phyloP scores from a whole-genome alignment of 2,329 filamentous ascomycete species.

The Paraphaeosphaeria sporulosa region DNA sequence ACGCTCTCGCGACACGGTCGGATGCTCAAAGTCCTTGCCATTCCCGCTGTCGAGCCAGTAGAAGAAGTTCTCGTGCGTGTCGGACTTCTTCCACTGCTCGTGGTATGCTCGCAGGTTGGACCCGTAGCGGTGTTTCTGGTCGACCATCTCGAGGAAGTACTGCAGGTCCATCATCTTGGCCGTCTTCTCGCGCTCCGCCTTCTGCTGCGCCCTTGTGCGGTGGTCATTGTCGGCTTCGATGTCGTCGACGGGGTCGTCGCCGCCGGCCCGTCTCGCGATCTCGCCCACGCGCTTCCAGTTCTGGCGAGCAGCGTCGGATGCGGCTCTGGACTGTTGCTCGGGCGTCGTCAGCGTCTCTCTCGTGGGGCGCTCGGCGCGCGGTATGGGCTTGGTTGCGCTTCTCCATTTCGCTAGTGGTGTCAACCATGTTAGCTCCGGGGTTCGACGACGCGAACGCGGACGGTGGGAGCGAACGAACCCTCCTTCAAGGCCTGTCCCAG shows the following conservation, averaged over 20 bases:
- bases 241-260: conserved; percentile 66
- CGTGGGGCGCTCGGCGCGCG: conserved; percentile 46
- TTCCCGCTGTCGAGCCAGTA: conserved; percentile 90
- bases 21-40: conserved; percentile 73
- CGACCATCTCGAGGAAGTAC: conserved; percentile 87
- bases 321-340: conserved; percentile 36
- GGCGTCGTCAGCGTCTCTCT: conserved; percentile 27
- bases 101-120: conserved; percentile 84
- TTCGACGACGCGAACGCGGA: conserved; percentile 14
- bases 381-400: conserved; percentile 56
- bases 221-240: conserved; percentile 51
- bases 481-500: conserved; percentile 58
- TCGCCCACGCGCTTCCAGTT: conserved; percentile 79
- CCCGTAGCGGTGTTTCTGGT: conserved; percentile 86
- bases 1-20: conserved; percentile 74
- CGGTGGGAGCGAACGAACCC: conserved; percentile 37
- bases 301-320: conserved; percentile 60
- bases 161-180: conserved; percentile 84
- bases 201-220: conserved; percentile 56
- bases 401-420: conserved; percentile 59
- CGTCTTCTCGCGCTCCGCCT: conserved; percentile 66
- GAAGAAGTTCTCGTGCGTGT: conserved; percentile 88
- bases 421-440: conserved; percentile 32
- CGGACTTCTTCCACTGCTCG: conserved; percentile 78
- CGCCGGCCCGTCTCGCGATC: conserved; percentile 75